These are phyloP conservation scores for Pestalotiopsis sp. DNA, from an alignment of 2,329 filamentous ascomycete species.

Conservation along the genomic window DNA sequence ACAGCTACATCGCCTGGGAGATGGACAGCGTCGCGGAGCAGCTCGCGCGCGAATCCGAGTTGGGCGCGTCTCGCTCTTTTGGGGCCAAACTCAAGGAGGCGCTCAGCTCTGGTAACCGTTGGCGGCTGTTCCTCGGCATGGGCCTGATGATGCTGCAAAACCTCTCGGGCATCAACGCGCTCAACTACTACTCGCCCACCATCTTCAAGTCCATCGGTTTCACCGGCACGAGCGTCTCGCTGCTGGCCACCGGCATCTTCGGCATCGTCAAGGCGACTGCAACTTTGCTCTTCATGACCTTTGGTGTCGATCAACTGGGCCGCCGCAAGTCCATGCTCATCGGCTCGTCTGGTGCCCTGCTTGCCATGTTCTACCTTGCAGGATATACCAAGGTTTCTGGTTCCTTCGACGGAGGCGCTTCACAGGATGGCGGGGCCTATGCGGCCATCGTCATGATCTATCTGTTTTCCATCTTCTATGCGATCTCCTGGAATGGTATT, in stretches of 20 bases:
- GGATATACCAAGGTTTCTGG: constrained; percentile 21
- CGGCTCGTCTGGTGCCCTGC: constrained; percentile 20
- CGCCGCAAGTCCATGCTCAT: constrained; percentile 22
- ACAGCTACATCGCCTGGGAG: constrained; percentile 28
- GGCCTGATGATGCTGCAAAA: constrained; percentile 28
- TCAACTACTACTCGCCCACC: constrained; percentile 75
- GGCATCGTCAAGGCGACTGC: constrained; percentile 74
- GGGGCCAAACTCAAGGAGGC: constrained; percentile 25
- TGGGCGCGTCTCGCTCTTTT: constrained; percentile 34
- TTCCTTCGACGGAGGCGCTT: constrained; percentile 11
- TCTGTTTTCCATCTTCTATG: constrained; percentile 23
- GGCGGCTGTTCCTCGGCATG: neutral
- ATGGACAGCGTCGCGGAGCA: constrained; percentile 31
- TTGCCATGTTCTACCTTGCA: constrained; percentile 26
- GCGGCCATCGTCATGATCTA: constrained; percentile 22
- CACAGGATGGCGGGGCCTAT: constrained; percentile 17
- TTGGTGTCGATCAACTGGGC: constrained; percentile 24
- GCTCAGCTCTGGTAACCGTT: neutral
- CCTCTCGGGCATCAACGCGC: constrained; percentile 58
- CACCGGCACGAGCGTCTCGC: constrained; percentile 44
- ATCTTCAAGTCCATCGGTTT: constrained; percentile 62
- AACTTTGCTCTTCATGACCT: constrained; percentile 57
- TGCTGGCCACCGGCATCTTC: constrained; percentile 72
- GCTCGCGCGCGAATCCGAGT: constrained; percentile 36
- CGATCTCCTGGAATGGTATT: constrained; percentile 21